A percentile compares a stretch with the other conserved stretches of the same genome.
These are phyloP conservation scores for Lachnellula subtilissima DNA, from an alignment of 2,329 filamentous ascomycete species.

Conservation along the genomic window DNA sequence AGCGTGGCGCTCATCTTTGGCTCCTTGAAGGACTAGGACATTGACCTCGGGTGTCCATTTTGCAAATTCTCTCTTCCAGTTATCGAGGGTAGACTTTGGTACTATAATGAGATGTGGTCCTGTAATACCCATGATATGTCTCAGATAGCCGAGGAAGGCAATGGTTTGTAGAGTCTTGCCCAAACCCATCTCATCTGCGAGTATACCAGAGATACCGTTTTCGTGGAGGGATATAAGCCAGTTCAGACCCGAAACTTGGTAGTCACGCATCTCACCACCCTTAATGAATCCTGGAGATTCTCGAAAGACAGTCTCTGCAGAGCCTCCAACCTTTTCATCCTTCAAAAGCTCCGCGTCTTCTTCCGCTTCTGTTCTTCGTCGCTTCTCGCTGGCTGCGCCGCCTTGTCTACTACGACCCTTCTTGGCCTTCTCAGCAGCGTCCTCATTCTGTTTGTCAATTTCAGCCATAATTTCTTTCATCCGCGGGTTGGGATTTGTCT, in stretches of 20 bases:
- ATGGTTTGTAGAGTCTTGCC: constrained; percentile 98
- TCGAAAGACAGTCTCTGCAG: constrained; percentile 84
- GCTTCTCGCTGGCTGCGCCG: constrained; percentile 71
- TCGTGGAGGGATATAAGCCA: constrained; percentile 98
- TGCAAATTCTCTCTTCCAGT: constrained; percentile 93
- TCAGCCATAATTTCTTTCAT: constrained; percentile 91
- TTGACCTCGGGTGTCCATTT: constrained; percentile 96
- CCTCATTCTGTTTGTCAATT: constrained; percentile 88
- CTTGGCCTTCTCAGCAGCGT: constrained; percentile 62
- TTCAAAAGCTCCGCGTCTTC: constrained; percentile 86
- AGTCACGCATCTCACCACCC: constrained; percentile 85
- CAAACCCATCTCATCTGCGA: constrained; percentile 97
- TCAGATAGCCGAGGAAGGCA: constrained; percentile 88
- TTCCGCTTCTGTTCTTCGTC: constrained; percentile 90
- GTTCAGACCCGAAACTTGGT: constrained; percentile 91
- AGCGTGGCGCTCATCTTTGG: constrained; percentile 84
- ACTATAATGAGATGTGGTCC: constrained; percentile 90
- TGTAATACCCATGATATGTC: constrained; percentile 82
- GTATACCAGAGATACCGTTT: constrained; percentile 96
- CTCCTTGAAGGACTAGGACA: constrained; percentile 87
- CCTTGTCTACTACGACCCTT: constrained; percentile 76
- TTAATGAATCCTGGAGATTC: constrained; percentile 90
- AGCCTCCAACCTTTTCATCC: constrained; percentile 83
- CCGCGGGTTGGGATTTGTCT: constrained; percentile 91
- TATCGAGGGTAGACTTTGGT: constrained; percentile 95